Conservation (phyloP, 2,329 filamentous ascomycete genomes). For the Acephala macrosclerotiorum region DNA sequence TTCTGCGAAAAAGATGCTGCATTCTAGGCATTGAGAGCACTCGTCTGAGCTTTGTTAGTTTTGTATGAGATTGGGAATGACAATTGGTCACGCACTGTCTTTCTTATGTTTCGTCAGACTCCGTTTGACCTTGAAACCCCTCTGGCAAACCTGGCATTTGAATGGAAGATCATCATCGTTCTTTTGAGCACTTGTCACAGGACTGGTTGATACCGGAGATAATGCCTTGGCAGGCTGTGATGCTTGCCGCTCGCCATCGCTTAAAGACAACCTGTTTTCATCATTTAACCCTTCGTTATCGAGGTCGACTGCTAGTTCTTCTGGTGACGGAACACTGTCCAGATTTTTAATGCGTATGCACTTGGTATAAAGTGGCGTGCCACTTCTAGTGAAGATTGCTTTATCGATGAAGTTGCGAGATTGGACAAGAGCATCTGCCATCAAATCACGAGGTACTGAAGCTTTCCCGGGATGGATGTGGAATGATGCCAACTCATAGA, state of each 20-base stretch:
- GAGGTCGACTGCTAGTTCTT: background rate
- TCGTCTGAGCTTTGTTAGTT: background rate
- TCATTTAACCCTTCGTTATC: background rate
- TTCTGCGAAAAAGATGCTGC: background rate
- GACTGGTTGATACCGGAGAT: background rate
- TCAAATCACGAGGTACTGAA: background rate
- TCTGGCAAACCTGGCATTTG: background rate
- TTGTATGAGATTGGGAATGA: background rate
- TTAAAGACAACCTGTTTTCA: background rate
- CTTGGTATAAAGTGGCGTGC: background rate
- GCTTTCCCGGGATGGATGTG: background rate
- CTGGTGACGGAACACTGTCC: background rate
- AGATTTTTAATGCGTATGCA: background rate
- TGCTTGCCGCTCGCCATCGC: background rate
- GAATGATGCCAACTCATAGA: background rate
- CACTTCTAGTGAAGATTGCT: constrained; percentile 1
- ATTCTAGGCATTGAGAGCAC: background rate
- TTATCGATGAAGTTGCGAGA: background rate
- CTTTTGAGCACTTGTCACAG: background rate
- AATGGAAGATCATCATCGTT: background rate
- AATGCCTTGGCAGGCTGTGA: background rate
- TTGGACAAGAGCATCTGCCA: background rate
- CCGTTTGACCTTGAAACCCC: background rate
- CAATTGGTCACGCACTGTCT: background rate
- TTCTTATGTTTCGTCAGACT: background rate